Conservation (phyloP, 2,329 filamentous ascomycete genomes). For the Penicillium griseofulvum region DNA sequence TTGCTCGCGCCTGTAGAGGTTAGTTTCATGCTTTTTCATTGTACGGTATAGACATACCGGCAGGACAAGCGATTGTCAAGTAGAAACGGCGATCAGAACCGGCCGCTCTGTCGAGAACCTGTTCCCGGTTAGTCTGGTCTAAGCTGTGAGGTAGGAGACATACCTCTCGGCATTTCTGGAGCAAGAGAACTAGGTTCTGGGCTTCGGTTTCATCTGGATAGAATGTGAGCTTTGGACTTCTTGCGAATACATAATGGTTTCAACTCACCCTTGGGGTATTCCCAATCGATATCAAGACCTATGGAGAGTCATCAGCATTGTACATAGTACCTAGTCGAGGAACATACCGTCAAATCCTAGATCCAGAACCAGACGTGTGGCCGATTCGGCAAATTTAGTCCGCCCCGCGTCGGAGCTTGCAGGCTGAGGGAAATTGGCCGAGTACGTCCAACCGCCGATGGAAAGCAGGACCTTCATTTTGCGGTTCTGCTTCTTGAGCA, state of each 20-base stretch:
- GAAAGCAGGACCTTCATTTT: constrained; percentile 77
- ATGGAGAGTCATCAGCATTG: neutral
- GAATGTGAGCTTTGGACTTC: constrained; percentile 10
- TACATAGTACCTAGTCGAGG: neutral
- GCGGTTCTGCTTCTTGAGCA: constrained; percentile 72
- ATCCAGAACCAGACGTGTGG: constrained; percentile 73
- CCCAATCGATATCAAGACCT: constrained; percentile 50
- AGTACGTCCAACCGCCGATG: constrained; percentile 79
- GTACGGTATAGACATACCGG: constrained; percentile 43
- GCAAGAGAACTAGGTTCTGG: constrained; percentile 42
- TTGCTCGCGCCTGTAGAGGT: constrained; percentile 42
- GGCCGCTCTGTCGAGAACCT: constrained; percentile 41
- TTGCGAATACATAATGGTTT: too few relatives aligned
- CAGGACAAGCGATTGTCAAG: constrained; percentile 51
- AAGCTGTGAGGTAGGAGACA: neutral
- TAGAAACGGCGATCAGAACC: constrained; percentile 45
- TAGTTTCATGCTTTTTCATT: constrained; percentile 38
- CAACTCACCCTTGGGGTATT: constrained; percentile 45
- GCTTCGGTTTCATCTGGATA: constrained; percentile 43
- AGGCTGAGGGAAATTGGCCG: constrained; percentile 71
- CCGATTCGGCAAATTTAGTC: constrained; percentile 64
- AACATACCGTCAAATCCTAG: constrained; percentile 63
- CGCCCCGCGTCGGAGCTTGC: constrained; percentile 63
- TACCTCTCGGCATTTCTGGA: constrained; percentile 45
- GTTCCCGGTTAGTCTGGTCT: constrained; percentile 7